A percentile compares a stretch with the other conserved stretches of the same genome.
These are phyloP conservation scores for Irpex sp. DNA, from an alignment of 1,284 basidiomycete species.

Conservation along the genomic window DNA sequence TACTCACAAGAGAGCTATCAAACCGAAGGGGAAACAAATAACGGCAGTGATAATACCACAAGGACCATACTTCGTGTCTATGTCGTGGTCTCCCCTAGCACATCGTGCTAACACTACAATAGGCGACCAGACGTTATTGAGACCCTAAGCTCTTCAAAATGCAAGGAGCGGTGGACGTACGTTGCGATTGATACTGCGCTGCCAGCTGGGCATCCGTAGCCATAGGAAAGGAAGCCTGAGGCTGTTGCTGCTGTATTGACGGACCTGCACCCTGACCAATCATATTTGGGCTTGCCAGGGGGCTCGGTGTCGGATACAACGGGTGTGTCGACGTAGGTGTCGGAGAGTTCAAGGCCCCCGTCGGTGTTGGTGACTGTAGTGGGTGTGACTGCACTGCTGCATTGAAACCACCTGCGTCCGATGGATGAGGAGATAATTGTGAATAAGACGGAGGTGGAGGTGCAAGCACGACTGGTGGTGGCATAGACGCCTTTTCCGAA, in stretches of 20 bases:
- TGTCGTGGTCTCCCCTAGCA: conserved; percentile 23
- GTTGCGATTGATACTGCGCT: conserved; percentile 13
- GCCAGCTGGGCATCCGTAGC: conserved; percentile 10
- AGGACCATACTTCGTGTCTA: conserved; percentile 19
- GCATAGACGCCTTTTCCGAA: conserved; percentile 1
- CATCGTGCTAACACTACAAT: conserved; percentile 21
- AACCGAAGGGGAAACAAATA: conserved; percentile 24
- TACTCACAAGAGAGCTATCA: conserved; percentile 26
- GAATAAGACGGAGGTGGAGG: conserved; percentile 10
- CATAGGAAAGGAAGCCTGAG: not conserved
- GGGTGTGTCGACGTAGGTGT: not conserved
- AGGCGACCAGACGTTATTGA: not conserved
- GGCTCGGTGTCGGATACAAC: not conserved
- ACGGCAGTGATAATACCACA: conserved; percentile 25
- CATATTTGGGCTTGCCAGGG: not conserved
- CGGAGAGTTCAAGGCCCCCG: conserved; percentile 2
- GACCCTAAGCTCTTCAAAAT: not conserved
- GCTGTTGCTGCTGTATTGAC: not conserved
- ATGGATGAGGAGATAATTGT: not conserved
- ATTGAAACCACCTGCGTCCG: not conserved
- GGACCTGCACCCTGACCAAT: not conserved
- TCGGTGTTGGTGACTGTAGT: not conserved
- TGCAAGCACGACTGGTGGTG: not conserved
- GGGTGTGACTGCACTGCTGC: not conserved
- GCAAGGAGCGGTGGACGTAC: conserved; percentile 7